phyloP scores from a whole-genome alignment of 2,329 filamentous ascomycete species.

The Thelonectria olida region DNA sequence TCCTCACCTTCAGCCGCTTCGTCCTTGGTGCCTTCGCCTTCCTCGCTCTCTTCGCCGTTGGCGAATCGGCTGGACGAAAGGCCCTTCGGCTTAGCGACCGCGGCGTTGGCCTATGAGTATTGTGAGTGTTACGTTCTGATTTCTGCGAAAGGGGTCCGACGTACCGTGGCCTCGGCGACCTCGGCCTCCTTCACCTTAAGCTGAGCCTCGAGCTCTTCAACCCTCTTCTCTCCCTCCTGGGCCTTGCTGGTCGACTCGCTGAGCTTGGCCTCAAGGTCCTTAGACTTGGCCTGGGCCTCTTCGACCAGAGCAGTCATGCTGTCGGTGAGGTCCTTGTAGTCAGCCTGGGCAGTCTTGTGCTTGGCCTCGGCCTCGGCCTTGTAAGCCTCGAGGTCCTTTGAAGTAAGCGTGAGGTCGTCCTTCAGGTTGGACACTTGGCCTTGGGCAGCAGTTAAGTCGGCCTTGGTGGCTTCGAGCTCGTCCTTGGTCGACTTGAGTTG shows the following conservation, averaged over 20 bases:
- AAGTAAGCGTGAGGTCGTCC: conserved; percentile 57
- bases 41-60: conserved; percentile 48
- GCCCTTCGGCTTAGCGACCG: conserved; percentile 57
- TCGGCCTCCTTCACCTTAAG: conserved; percentile 72
- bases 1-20: conserved; percentile 66
- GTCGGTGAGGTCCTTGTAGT: conserved; percentile 71
- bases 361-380: conserved; percentile 61
- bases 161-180: conserved; percentile 68
- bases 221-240: conserved; percentile 57
- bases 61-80: conserved; percentile 66
- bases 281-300: conserved; percentile 64
- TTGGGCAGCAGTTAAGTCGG: conserved; percentile 49
- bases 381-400: conserved; percentile 64
- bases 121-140: conserved; percentile 11
- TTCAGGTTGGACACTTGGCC: conserved; percentile 42
- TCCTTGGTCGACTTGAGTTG: conserved; percentile 48
- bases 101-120: conserved; percentile 53
- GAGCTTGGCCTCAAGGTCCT: conserved; percentile 60
- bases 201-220: conserved; percentile 62
- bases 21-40: conserved; percentile 46
- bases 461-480: conserved; percentile 46
- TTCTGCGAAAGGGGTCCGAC: neutral
- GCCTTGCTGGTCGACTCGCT: conserved; percentile 55
- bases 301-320: conserved; percentile 69
- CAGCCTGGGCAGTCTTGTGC: conserved; percentile 64